A percentile compares a stretch with the other conserved stretches of the same genome.
phyloP scores from a whole-genome alignment of 352 stramenopile genomes.

The Phytopythium vexans region DNA sequence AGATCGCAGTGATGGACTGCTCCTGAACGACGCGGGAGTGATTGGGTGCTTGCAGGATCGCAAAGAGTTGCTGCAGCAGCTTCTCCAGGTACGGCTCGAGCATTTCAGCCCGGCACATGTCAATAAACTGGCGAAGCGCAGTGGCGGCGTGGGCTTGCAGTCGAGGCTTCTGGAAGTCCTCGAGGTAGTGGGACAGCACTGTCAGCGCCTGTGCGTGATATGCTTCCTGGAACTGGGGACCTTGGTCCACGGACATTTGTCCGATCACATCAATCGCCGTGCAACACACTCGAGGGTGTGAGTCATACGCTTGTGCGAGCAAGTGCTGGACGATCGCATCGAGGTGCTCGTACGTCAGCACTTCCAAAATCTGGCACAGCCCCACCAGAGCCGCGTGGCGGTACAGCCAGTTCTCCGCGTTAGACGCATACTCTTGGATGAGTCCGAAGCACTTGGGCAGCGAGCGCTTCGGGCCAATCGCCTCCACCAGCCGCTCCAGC shows the following conservation, averaged over 20 bases:
- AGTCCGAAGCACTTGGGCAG: constrained; percentile 73
- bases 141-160: constrained; percentile 77
- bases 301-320: constrained; percentile 61
- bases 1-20: constrained; percentile 79
- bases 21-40: constrained; percentile 64
- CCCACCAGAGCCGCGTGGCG: constrained; percentile 76
- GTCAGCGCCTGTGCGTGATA: constrained; percentile 68
- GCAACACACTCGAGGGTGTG: constrained; percentile 76
- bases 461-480: constrained; percentile 66
- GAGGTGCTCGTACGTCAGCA: constrained; percentile 57
- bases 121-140: constrained; percentile 79
- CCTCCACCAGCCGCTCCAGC: constrained; percentile 62
- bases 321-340: constrained; percentile 71
- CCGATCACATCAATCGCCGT: constrained; percentile 83
- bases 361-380: constrained; percentile 79
- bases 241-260: constrained; percentile 76
- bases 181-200: constrained; percentile 62
- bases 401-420: constrained; percentile 63
- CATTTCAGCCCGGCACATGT: constrained; percentile 66
- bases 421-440: constrained; percentile 70
- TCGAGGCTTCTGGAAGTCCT: constrained; percentile 53
- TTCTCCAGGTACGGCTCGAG: constrained; percentile 75
- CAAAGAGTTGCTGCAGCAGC: constrained; percentile 65
- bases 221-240: constrained; percentile 69
- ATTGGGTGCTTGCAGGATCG: constrained; percentile 38